Percentiles rank a stretch among this genome's conserved stretches.
phyloP scores from a whole-genome alignment of 768 basidiomycete genomes.

The Podaxis sp. region DNA sequence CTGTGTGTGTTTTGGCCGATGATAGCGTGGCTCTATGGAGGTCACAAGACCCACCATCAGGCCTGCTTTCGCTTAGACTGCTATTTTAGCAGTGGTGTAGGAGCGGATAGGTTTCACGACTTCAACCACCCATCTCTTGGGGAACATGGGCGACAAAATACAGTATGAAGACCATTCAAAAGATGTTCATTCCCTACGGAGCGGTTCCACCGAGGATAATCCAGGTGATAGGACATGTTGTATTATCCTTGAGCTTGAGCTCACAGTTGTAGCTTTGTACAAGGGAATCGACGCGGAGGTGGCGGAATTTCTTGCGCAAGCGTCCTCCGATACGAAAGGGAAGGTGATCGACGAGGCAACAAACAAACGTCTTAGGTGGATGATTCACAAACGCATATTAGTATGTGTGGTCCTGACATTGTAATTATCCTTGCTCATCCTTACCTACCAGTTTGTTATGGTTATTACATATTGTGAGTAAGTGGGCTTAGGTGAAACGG shows the following conservation, averaged over 20 bases:
- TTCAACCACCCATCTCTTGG: background rate
- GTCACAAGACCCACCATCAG: background rate
- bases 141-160: background rate
- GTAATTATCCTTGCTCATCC: background rate
- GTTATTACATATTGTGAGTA: slow-evolving; percentile 42
- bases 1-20: background rate
- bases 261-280: background rate
- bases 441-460: slow-evolving; percentile 36
- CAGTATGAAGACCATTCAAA: slow-evolving; percentile 25
- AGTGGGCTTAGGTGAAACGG: background rate
- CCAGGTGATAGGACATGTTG: background rate
- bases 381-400: slow-evolving; percentile 45
- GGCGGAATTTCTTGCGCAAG: slow-evolving; percentile 40
- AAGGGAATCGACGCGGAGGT: slow-evolving; percentile 43
- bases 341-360: slow-evolving; percentile 40
- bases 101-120: background rate
- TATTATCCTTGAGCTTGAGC: too few species aligned
- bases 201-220: slow-evolving; percentile 23
- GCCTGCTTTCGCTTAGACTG: background rate
- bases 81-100: background rate
- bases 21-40: background rate
- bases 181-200: slow-evolving; percentile 32
- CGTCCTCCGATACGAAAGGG: slow-evolving; percentile 19
- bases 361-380: slow-evolving; percentile 40
- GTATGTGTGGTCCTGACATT: slow-evolving; percentile 21